A percentile compares a stretch with the other conserved stretches of the same genome.
These are phyloP conservation scores for Physaria fendleri DNA, from an alignment of 345 rosid species.

Conservation along the genomic window DNA sequence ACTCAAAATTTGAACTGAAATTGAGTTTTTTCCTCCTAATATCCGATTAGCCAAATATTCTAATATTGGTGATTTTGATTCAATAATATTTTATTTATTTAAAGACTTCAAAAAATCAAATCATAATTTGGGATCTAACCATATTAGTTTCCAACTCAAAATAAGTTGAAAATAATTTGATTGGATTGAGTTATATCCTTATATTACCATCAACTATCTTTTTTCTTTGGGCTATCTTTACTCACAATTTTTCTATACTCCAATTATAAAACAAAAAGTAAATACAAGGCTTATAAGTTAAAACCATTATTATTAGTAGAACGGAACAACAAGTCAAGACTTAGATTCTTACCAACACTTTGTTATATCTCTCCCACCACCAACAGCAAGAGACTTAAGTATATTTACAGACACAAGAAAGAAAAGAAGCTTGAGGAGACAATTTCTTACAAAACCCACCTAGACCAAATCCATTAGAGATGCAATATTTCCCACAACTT, in stretches of 20 bases:
- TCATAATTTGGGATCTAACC: too few species aligned
- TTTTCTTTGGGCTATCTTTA: too few species aligned
- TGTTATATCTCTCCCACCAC: neutral
- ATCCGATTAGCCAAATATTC: too few species aligned
- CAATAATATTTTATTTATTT: too few species aligned
- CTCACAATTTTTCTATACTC: neutral
- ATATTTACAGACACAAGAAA: constrained; percentile 26
- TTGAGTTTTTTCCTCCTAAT: too few species aligned
- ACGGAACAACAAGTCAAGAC: neutral
- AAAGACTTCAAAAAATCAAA: too few species aligned
- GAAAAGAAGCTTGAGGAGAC: constrained; percentile 18
- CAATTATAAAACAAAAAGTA: neutral
- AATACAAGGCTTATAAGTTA: neutral
- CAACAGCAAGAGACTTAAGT: constrained; percentile 1
- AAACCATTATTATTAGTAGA: neutral
- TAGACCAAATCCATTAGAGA: constrained; percentile 22
- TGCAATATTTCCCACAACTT: constrained; percentile 22
- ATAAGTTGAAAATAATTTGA: too few species aligned
- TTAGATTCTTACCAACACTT: constrained; percentile 1
- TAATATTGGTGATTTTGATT: too few species aligned
- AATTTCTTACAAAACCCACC: constrained; percentile 32
- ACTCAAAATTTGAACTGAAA: too few species aligned
- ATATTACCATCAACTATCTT: too few species aligned
- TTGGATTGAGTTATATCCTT: too few species aligned
- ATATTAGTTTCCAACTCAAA: too few species aligned